A percentile compares a stretch with the other conserved stretches of the same genome.
Evolutionary conservation across 1,284 basidiomycete genomes (phyloP).

Genomic region (Ceratobasidium sp.): DNA sequence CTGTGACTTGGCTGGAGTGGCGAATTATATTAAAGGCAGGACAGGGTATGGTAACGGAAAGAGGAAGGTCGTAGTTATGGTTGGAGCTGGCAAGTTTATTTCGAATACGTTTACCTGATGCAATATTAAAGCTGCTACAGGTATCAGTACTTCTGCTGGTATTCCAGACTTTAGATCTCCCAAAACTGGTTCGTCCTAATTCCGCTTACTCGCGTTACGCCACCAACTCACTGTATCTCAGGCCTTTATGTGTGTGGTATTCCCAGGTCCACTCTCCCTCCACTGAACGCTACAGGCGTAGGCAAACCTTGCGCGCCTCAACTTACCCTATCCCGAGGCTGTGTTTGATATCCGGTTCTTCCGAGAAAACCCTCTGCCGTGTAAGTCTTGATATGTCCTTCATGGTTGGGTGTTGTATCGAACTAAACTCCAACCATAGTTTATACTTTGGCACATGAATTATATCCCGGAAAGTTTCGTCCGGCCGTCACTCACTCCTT

Average conservation of each 20-base stretch:
- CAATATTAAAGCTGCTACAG: constrained; percentile 57
- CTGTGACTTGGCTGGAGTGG: constrained; percentile 59
- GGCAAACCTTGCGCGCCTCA: constrained; percentile 80
- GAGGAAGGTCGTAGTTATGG: constrained; percentile 77
- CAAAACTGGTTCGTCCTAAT: constrained; percentile 67
- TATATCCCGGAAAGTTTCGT: constrained; percentile 89
- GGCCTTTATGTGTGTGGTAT: constrained; percentile 62
- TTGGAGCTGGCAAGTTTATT: constrained; percentile 57
- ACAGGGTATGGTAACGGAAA: constrained; percentile 69
- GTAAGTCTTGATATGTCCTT: constrained; percentile 61
- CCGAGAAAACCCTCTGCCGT: constrained; percentile 77
- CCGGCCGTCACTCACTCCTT: constrained; percentile 95
- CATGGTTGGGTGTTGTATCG: not conserved
- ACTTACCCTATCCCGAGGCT: constrained; percentile 83
- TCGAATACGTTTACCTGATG: not conserved
- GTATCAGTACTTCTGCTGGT: constrained; percentile 82
- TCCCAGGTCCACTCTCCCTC: constrained; percentile 7
- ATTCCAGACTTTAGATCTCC: constrained; percentile 87
- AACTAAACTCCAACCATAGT: constrained; percentile 62
- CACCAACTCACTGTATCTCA: no score
- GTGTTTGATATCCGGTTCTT: constrained; percentile 86
- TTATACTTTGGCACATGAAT: constrained; percentile 89
- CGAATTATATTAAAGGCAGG: constrained; percentile 70
- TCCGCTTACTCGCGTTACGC: constrained; percentile 21
- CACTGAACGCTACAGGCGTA: constrained; percentile 55